A percentile compares a stretch with the other conserved stretches of the same genome.
These are phyloP conservation scores for Endocalyx cinctus DNA, from an alignment of 2,329 filamentous ascomycete species.

Conservation along the genomic window DNA sequence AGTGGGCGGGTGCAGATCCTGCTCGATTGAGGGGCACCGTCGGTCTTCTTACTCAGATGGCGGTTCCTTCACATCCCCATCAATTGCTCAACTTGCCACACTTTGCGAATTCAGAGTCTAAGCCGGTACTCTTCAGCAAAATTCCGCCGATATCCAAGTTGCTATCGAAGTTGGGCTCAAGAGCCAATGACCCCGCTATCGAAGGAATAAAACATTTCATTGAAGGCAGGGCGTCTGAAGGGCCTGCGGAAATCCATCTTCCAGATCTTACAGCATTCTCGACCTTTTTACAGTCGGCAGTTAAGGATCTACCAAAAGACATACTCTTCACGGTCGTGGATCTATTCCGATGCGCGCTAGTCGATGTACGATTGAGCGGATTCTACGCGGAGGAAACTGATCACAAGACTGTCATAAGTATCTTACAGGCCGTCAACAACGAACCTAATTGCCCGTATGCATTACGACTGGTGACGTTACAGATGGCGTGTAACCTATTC, in stretches of 20 bases:
- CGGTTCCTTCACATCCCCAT: conserved; percentile 73
- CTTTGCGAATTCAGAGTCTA: conserved; percentile 58
- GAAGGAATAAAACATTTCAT: conserved; percentile 67
- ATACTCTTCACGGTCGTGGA: conserved; percentile 80
- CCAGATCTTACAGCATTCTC: conserved; percentile 67
- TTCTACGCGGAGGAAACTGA: conserved; percentile 74
- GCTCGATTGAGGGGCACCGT: conserved; percentile 66
- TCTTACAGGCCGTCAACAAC: conserved; percentile 57
- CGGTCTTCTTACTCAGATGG: conserved; percentile 68
- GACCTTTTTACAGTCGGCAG: conserved; percentile 52
- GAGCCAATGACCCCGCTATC: conserved; percentile 54
- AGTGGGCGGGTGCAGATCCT: conserved; percentile 76
- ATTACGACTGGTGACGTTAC: conserved; percentile 75
- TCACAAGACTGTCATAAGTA: conserved; percentile 56
- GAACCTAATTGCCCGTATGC: conserved; percentile 67
- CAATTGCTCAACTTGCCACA: conserved; percentile 64
- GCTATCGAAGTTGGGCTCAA: conserved; percentile 66
- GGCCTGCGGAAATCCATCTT: conserved; percentile 61
- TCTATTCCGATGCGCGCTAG: conserved; percentile 70
- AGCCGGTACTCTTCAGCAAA: conserved; percentile 70
- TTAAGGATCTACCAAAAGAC: conserved; percentile 54
- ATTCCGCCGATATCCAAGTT: conserved; percentile 80
- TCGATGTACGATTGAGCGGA: conserved; percentile 73
- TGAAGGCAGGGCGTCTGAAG: conserved; percentile 51
- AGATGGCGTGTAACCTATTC: conserved; percentile 83